phyloP scores from a whole-genome alignment of 169 alveolate species.

The Cryptosporidium bovis region DNA sequence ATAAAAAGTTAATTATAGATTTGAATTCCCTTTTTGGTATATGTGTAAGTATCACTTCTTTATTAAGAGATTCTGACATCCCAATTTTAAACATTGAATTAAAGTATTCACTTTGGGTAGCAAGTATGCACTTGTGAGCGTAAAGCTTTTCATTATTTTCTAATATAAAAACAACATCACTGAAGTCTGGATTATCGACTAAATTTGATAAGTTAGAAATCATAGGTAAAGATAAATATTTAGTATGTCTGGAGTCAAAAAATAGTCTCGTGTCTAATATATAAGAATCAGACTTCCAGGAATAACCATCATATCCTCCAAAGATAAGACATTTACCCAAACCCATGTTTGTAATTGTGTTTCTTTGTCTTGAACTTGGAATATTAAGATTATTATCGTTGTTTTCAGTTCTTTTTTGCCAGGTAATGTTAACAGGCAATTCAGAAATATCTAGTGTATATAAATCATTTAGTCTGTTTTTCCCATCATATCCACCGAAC shows the following conservation, averaged over 20 bases:
- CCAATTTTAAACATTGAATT: constrained; percentile 62
- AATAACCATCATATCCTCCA: constrained; percentile 83
- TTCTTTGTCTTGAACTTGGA: constrained; percentile 71
- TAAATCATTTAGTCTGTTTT: constrained; percentile 33
- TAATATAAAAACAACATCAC: constrained; percentile 48
- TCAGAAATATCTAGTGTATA: constrained; percentile 52
- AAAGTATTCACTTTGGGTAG: constrained; percentile 59
- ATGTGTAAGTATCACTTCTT: constrained; percentile 34
- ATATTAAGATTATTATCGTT: not conserved
- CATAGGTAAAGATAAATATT: constrained; percentile 61
- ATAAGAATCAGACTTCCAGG: constrained; percentile 76
- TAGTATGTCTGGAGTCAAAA: constrained; percentile 25
- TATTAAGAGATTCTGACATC: constrained; percentile 32
- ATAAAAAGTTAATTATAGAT: constrained; percentile 37
- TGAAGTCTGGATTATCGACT: constrained; percentile 72
- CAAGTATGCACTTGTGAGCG: constrained; percentile 61
- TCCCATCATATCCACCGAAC: constrained; percentile 74
- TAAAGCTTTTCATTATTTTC: constrained; percentile 35
- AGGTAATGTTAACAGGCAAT: constrained; percentile 23
- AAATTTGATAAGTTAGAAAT: constrained; percentile 38
- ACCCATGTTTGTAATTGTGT: constrained; percentile 13
- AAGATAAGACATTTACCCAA: constrained; percentile 78
- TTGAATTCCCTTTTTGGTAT: constrained; percentile 48
- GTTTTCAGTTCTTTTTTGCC: constrained; percentile 53
- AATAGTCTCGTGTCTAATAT: constrained; percentile 75